Evolutionary conservation across 2,329 filamentous ascomycete genomes (phyloP).

Genomic region (Triangularia setosa): DNA sequence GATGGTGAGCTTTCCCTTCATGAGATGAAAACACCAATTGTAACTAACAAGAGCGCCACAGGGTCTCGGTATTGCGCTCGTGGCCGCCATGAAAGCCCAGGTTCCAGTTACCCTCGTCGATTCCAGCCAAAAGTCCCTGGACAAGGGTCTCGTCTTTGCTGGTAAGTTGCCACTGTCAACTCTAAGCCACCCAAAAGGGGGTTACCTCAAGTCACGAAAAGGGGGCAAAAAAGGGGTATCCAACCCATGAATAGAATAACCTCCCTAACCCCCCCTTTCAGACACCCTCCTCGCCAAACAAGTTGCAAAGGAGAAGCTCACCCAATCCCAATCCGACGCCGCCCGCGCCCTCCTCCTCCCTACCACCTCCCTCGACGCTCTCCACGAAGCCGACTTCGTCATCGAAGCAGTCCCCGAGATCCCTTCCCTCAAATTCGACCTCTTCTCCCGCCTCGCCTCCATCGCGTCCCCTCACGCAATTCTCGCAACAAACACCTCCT

Average conservation of each 20-base stretch:
- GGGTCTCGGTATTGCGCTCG: conserved; percentile 93
- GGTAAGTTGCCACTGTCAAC: conserved; percentile 46
- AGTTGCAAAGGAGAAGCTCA: conserved; percentile 80
- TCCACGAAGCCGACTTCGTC: conserved; percentile 87
- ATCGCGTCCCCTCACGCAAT: conserved; percentile 82
- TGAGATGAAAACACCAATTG: neutral
- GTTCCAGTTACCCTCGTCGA: conserved; percentile 86
- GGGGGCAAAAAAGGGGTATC: neutral
- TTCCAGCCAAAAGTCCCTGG: conserved; percentile 74
- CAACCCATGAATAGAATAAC: neutral
- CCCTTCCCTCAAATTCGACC: conserved; percentile 76
- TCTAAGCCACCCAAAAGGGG: neutral
- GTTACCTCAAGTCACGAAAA: neutral
- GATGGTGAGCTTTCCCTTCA: conserved; percentile 61
- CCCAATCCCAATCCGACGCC: conserved; percentile 72
- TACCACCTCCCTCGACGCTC: conserved; percentile 69
- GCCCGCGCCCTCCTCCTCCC: conserved; percentile 66
- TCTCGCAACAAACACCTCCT: conserved; percentile 96
- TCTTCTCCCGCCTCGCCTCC: conserved; percentile 78
- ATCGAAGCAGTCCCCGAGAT: conserved; percentile 98
- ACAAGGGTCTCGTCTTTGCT: conserved; percentile 87
- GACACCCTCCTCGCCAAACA: conserved; percentile 94
- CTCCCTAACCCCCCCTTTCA: conserved; percentile 33
- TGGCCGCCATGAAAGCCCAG: conserved; percentile 78
- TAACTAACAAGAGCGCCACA: conserved; percentile 36